Conservation (phyloP, 1,284 basidiomycete species). For the Ustilago loliicola region DNA sequence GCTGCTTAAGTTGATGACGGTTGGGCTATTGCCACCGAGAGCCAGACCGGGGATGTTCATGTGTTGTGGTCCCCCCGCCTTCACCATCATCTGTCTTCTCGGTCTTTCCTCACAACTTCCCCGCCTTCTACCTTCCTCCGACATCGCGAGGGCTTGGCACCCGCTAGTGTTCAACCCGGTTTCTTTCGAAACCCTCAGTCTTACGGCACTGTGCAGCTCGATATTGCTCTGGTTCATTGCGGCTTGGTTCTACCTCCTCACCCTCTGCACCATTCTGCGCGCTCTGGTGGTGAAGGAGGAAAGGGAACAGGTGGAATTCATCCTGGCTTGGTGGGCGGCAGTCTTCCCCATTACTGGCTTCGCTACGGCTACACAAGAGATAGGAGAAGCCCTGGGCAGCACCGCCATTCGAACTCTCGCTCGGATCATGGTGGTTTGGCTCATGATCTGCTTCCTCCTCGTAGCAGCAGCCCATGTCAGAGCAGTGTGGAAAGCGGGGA, state of each 20-base stretch:
- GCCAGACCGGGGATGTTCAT: constrained; percentile 45
- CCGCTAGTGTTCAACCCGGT: too few species aligned
- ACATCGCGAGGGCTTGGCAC: too few species aligned
- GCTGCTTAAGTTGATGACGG: constrained; percentile 38
- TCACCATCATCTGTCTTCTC: constrained; percentile 45
- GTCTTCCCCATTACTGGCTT: constrained; percentile 49
- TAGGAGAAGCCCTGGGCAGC: constrained; percentile 22
- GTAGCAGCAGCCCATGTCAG: constrained; percentile 18
- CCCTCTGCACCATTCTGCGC: constrained; percentile 21
- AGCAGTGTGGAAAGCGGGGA: constrained; percentile 20
- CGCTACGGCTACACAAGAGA: constrained; percentile 22
- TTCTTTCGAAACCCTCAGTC: too few species aligned
- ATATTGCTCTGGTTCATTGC: constrained; percentile 39
- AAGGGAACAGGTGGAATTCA: constrained; percentile 33
- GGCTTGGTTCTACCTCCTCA: constrained; percentile 42
- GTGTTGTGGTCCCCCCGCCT: constrained; percentile 45
- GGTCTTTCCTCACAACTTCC: constrained; percentile 15
- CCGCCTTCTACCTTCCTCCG: too few species aligned
- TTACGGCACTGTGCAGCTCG: background rate
- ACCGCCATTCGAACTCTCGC: constrained; percentile 13
- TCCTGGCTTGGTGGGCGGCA: constrained; percentile 48
- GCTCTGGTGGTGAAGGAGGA: background rate
- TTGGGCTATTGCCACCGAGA: constrained; percentile 22
- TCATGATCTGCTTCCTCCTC: constrained; percentile 16
- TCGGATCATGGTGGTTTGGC: constrained; percentile 23